A percentile compares a stretch with the other conserved stretches of the same genome.
phyloP scores from a whole-genome alignment of 257 asterid genomes.

The Datura wrightii region DNA sequence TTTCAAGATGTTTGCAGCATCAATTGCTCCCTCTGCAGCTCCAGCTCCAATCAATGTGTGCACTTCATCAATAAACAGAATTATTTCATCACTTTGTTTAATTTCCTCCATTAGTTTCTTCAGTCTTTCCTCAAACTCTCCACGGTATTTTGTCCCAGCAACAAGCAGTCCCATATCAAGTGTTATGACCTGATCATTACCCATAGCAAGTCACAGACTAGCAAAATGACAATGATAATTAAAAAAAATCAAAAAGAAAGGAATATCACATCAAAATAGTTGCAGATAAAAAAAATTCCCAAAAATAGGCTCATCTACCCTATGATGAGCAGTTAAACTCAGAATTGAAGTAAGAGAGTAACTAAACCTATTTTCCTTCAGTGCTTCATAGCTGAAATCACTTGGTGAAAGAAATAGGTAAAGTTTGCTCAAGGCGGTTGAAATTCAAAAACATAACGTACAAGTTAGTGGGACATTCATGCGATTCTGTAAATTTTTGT shows the following conservation, averaged over 20 bases:
- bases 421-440: neutral
- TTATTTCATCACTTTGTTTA: constrained; percentile 40
- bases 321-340: neutral
- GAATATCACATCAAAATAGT: neutral
- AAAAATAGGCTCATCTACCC: neutral
- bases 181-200: constrained; percentile 48
- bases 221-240: neutral
- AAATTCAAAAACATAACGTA: neutral
- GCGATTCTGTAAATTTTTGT: neutral
- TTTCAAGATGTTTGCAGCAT: constrained; percentile 53
- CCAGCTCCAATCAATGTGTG: constrained; percentile 57
- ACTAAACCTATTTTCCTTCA: neutral
- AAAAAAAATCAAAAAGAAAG: neutral
- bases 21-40: constrained; percentile 48
- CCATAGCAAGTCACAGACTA: neutral
- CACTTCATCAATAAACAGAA: constrained; percentile 53
- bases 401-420: neutral
- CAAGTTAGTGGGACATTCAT: neutral
- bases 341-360: neutral
- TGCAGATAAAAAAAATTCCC: neutral
- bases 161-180: constrained; percentile 50
- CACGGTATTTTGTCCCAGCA: constrained; percentile 52
- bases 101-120: constrained; percentile 48
- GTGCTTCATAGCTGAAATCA: neutral
- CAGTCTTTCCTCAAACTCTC: constrained; percentile 54